Evolutionary conservation across 2,329 filamentous ascomycete species (phyloP).

Genomic region (Nannizzia gypsea): DNA sequence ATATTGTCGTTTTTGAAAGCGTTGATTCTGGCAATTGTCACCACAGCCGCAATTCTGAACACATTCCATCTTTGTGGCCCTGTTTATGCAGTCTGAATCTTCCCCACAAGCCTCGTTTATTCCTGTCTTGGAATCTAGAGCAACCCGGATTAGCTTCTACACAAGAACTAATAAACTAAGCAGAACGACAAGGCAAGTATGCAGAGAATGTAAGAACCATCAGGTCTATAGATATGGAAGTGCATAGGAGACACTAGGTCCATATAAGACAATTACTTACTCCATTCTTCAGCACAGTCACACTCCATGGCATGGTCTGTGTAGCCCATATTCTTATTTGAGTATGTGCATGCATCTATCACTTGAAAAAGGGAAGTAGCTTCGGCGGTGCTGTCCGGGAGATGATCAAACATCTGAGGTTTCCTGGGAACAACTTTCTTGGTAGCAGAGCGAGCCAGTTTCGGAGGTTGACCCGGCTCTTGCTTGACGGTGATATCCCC

Average conservation of each 20-base stretch:
- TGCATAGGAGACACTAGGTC: slow-evolving; percentile 7
- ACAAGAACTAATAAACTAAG: background rate
- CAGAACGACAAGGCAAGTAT: background rate
- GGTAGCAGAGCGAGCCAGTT: slow-evolving; percentile 60
- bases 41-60: slow-evolving; percentile 79
- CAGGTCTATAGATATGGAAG: background rate
- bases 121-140: slow-evolving; percentile 38
- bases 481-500: slow-evolving; percentile 52
- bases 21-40: slow-evolving; percentile 78
- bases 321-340: slow-evolving; percentile 77
- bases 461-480: slow-evolving; percentile 56
- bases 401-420: slow-evolving; percentile 56
- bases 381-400: slow-evolving; percentile 67
- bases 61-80: slow-evolving; percentile 96
- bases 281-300: slow-evolving; percentile 88
- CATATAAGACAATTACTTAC: slow-evolving; percentile 47
- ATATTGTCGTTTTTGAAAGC: slow-evolving; percentile 83
- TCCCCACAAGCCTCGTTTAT: slow-evolving; percentile 81
- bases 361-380: slow-evolving; percentile 66
- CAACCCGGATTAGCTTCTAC: background rate
- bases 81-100: slow-evolving; percentile 96
- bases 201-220: too few relatives aligned
- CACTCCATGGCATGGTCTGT: slow-evolving; percentile 92
- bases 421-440: slow-evolving; percentile 55
- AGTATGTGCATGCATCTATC: slow-evolving; percentile 78